Evolutionary conservation across 305 asterid species (phyloP).

Genomic region (Salvia sclarea): DNA sequence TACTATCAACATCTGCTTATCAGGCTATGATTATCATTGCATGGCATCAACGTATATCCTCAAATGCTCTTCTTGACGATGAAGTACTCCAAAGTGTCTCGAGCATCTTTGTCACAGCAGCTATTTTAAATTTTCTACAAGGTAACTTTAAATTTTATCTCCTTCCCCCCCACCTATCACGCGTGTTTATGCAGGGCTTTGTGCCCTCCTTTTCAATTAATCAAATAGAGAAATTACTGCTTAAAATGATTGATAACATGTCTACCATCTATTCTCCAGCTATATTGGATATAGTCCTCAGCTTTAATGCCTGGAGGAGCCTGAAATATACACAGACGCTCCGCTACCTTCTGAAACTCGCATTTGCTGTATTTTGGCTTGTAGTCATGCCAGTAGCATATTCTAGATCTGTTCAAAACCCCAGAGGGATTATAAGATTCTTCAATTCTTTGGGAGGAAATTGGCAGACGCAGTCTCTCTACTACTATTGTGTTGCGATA

Average conservation of each 20-base stretch:
- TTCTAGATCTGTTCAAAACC: constrained; percentile 78
- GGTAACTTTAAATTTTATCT: constrained; percentile 50
- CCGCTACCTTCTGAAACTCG: constrained; percentile 86
- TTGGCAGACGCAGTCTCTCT: constrained; percentile 71
- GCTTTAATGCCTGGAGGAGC: constrained; percentile 88
- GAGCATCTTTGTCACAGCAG: constrained; percentile 97
- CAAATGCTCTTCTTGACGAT: constrained; percentile 62
- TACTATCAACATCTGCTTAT: constrained; percentile 26
- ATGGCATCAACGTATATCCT: constrained; percentile 75
- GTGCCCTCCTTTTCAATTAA: constrained; percentile 10
- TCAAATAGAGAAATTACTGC: constrained; percentile 13
- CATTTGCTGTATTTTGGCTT: constrained; percentile 85
- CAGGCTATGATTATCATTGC: constrained; percentile 98
- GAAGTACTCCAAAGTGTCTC: constrained; percentile 64
- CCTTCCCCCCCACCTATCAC: not conserved
- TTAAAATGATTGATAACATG: constrained; percentile 29
- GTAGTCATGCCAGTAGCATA: constrained; percentile 85
- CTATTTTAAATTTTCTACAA: constrained; percentile 79
- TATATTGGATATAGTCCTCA: constrained; percentile 77
- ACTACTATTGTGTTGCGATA: constrained; percentile 76
- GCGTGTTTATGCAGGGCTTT: not conserved
- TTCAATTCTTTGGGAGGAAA: constrained; percentile 72
- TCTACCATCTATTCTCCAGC: constrained; percentile 61
- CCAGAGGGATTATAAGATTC: constrained; percentile 76
- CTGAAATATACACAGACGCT: constrained; percentile 74